A percentile compares a stretch with the other conserved stretches of the same genome.
Conservation (phyloP, 805 yeast species). For the Saccharomycopsis sp. region DNA sequence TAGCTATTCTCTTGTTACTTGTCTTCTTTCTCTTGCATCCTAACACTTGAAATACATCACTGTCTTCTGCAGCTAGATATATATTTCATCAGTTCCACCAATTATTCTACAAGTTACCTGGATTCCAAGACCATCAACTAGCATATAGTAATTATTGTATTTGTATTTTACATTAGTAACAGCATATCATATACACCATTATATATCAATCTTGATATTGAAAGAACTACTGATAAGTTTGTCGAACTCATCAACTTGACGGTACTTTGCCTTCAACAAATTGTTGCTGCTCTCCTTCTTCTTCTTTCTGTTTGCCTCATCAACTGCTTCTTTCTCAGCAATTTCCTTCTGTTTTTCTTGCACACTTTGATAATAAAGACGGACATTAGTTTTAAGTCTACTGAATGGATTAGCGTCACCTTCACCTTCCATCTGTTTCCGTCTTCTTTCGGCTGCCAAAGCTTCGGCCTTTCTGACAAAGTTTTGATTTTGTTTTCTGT, state of each 20-base stretch:
- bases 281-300: conserved; percentile 35
- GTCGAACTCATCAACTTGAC: conserved; percentile 54
- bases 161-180: not conserved
- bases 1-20: too few species aligned
- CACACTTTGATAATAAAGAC: conserved; percentile 61
- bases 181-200: not conserved
- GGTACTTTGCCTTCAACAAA: conserved; percentile 43
- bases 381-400: conserved; percentile 81
- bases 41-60: too few species aligned
- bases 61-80: too few species aligned
- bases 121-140: too few species aligned
- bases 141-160: too few species aligned
- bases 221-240: conserved; percentile 31
- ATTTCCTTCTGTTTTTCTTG: conserved; percentile 52
- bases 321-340: conserved; percentile 47
- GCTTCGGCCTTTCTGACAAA: conserved; percentile 76
- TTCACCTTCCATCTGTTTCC: conserved; percentile 29
- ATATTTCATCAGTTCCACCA: too few species aligned
- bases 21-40: too few species aligned
- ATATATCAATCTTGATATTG: conserved; percentile 4
- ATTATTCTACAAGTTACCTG: too few species aligned
- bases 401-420: conserved; percentile 70
- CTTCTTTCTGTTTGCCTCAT: conserved; percentile 36
- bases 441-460: conserved; percentile 50
- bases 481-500: conserved; percentile 73